Percentiles rank a stretch among this genome's conserved stretches.
These are phyloP conservation scores for Eragrostis curvula DNA, from an alignment of 176 grass and related monocot species.

Conservation along the genomic window DNA sequence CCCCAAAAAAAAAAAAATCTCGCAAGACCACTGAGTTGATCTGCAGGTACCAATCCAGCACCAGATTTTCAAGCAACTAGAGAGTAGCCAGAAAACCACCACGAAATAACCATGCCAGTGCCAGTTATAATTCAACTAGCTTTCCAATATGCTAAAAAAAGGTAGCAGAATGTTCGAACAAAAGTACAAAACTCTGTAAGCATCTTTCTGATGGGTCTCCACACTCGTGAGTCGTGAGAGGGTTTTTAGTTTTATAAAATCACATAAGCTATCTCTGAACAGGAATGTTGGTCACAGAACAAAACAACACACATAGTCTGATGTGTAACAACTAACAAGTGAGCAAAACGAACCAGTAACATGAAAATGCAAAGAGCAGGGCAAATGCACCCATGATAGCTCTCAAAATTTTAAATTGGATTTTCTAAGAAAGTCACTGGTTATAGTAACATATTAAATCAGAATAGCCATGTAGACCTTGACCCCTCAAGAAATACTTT, in stretches of 20 bases:
- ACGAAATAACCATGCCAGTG: constrained; percentile 18
- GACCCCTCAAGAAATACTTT: constrained; percentile 15
- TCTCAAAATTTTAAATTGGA: constrained; percentile 3
- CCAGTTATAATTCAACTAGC: constrained; percentile 20
- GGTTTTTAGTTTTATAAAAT: constrained; percentile 21
- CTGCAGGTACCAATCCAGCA: constrained; percentile 7
- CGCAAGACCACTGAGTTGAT: not conserved
- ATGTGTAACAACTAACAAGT: constrained; percentile 3
- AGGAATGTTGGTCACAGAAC: constrained; percentile 1
- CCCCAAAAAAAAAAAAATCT: not conserved
- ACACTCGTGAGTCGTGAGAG: not conserved
- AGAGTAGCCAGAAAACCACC: too few relatives aligned
- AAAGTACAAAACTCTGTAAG: constrained; percentile 16
- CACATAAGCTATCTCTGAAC: constrained; percentile 4
- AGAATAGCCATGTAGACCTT: not conserved
- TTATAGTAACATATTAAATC: constrained; percentile 2
- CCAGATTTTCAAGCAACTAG: constrained; percentile 11
- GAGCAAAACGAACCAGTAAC: not conserved
- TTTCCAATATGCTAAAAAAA: constrained; percentile 16
- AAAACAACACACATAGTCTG: constrained; percentile 1
- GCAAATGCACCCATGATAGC: not conserved
- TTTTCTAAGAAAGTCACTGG: not conserved
- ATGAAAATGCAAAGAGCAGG: not conserved
- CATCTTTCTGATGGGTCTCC: constrained; percentile 13
- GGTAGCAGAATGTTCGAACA: not conserved